A percentile compares a stretch with the other conserved stretches of the same genome.
Evolutionary conservation across 176 grass and related monocot genomes (phyloP).

Genomic region (Coix lacrymajobi): DNA sequence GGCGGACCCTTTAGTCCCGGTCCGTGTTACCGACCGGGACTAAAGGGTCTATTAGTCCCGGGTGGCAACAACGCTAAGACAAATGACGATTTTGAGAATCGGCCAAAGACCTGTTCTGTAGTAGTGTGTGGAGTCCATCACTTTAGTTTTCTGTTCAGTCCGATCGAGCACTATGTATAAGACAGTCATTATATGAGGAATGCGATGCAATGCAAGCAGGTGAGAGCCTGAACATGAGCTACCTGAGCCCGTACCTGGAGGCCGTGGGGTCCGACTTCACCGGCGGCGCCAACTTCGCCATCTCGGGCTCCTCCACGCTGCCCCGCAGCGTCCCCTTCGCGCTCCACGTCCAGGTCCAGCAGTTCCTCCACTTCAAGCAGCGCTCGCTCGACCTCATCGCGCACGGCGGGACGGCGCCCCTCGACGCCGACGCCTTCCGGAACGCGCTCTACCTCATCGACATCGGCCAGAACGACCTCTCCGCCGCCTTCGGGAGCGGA

Average conservation of each 20-base stretch:
- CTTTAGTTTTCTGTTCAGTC: too few relatives aligned
- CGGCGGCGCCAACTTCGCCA: slow-evolving; percentile 64
- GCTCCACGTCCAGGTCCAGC: slow-evolving; percentile 55
- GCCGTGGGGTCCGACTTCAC: slow-evolving; percentile 57
- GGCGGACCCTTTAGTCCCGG: too few relatives aligned
- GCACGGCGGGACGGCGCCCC: background rate
- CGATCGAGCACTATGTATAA: too few relatives aligned
- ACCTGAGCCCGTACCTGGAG: slow-evolving; percentile 78
- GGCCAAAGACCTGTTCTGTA: too few relatives aligned
- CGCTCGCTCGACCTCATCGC: slow-evolving; percentile 48
- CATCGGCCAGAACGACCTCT: slow-evolving; percentile 75
- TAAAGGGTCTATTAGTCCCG: too few relatives aligned
- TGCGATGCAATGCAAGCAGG: background rate
- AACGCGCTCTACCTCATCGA: slow-evolving; percentile 61
- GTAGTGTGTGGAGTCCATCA: too few relatives aligned
- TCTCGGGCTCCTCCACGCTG: slow-evolving; percentile 40
- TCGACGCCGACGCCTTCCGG: slow-evolving; percentile 39
- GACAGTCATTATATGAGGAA: too few relatives aligned
- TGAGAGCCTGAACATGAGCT: slow-evolving; percentile 62
- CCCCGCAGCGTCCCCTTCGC: slow-evolving; percentile 45
- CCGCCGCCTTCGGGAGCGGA: slow-evolving; percentile 6
- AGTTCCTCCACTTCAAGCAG: slow-evolving; percentile 64
- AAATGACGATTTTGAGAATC: too few relatives aligned
- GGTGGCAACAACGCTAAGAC: too few relatives aligned
- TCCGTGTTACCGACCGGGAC: too few relatives aligned